Conservation (phyloP, 345 rosid genomes). For the Garcia nutans region DNA sequence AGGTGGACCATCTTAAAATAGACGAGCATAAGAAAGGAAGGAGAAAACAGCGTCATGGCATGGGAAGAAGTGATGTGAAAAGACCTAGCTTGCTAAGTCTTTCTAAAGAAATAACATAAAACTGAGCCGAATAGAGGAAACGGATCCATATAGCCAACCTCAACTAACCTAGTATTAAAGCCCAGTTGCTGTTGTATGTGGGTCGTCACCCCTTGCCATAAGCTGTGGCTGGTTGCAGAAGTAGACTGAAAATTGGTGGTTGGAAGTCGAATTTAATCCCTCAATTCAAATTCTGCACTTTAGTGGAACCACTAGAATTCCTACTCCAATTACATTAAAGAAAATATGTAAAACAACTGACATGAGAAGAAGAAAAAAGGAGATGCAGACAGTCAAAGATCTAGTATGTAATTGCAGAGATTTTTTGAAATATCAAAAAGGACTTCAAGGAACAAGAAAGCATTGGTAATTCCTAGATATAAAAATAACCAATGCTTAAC, state of each 20-base stretch:
- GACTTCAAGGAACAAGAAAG: not conserved
- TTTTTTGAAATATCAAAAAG: not conserved
- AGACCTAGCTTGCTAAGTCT: no score
- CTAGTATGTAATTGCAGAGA: not conserved
- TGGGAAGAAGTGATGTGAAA: no score
- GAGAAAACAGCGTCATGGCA: no score
- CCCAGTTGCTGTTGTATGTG: no score
- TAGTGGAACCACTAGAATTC: not conserved
- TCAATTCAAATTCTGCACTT: not conserved
- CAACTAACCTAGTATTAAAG: no score
- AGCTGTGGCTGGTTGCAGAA: not conserved
- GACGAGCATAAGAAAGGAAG: no score
- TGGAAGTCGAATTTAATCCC: not conserved
- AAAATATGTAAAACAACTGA: not conserved
- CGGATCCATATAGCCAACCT: no score
- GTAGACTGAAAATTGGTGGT: not conserved
- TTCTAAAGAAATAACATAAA: no score
- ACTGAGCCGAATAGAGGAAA: no score
- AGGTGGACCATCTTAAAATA: no score
- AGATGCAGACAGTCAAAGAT: not conserved
- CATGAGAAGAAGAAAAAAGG: not conserved
- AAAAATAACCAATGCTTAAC: not conserved
- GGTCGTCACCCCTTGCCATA: not conserved
- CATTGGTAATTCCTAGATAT: not conserved
- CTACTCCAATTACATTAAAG: not conserved